A percentile compares a stretch with the other conserved stretches of the same genome.
Evolutionary conservation across 139 green algal genomes (phyloP).

Genomic region (Chlorokybus atmophyticus): DNA sequence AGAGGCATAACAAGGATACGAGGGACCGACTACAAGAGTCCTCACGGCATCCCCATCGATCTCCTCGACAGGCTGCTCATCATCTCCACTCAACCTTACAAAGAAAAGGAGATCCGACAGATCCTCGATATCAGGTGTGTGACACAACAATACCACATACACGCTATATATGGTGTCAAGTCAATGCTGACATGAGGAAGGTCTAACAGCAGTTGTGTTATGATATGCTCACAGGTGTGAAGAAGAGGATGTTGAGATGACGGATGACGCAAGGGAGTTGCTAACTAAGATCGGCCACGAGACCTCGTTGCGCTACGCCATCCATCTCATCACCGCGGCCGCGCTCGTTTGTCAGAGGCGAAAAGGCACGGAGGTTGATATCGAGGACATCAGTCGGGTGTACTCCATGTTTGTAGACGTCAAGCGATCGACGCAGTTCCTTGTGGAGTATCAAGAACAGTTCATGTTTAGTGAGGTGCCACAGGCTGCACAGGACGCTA

Average conservation of each 20-base stretch:
- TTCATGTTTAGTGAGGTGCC: conserved; percentile 97
- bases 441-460: conserved; percentile 89
- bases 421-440: conserved; percentile 72
- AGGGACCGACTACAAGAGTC: conserved; percentile 84
- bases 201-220: too few relatives aligned
- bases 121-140: conserved; percentile 81
- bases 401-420: conserved; percentile 97
- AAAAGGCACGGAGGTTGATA: conserved; percentile 69
- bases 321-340: conserved; percentile 89
- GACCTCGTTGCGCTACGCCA: conserved; percentile 88
- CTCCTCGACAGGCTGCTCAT: conserved; percentile 96
- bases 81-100: conserved; percentile 83
- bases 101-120: conserved; percentile 74
- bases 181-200: too few relatives aligned
- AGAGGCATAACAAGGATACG: conserved; percentile 77
- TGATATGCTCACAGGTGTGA: conserved; percentile 45
- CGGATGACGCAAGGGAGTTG: conserved; percentile 80
- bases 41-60: conserved; percentile 97
- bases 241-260: conserved; percentile 89
- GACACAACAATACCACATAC: too few relatives aligned
- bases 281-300: conserved; percentile 91
- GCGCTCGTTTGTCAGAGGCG: conserved; percentile 63
- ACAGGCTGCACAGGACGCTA: not conserved
- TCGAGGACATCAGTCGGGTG: conserved; percentile 83
- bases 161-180: too few relatives aligned